Conservation (phyloP, 148 eudicot species). For the Chenopodium suecicum region DNA sequence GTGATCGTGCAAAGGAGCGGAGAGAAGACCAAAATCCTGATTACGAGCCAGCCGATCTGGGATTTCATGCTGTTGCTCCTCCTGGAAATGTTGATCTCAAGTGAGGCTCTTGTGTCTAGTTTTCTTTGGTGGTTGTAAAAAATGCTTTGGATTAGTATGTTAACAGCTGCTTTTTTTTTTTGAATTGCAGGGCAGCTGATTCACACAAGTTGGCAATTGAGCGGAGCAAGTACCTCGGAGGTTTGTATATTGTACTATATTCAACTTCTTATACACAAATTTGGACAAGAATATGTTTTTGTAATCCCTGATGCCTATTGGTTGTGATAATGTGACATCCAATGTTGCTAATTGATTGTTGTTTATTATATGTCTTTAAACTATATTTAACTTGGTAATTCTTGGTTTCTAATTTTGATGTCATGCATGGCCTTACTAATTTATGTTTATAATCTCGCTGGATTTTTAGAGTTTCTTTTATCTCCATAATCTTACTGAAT, state of each 20-base stretch:
- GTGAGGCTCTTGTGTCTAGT: slow-evolving; percentile 35
- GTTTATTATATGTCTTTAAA: neutral
- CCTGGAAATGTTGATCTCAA: slow-evolving; percentile 77
- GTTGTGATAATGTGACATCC: neutral
- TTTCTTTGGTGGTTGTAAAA: neutral
- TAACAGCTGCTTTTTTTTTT: neutral
- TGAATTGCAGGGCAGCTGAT: slow-evolving; percentile 63
- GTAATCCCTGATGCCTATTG: neutral
- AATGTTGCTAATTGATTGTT: neutral
- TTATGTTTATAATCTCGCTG: neutral
- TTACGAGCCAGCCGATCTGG: slow-evolving; percentile 78
- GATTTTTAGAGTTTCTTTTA: neutral
- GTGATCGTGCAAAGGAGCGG: slow-evolving; percentile 95
- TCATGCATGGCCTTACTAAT: neutral
- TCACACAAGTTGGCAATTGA: slow-evolving; percentile 90
- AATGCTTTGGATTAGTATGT: neutral
- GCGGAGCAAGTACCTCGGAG: slow-evolving; percentile 99
- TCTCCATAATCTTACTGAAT: neutral
- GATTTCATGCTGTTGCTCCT: slow-evolving; percentile 97
- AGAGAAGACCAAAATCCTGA: slow-evolving; percentile 98
- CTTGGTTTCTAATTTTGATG: neutral
- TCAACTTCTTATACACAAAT: neutral
- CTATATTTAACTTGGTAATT: neutral
- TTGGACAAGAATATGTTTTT: neutral
- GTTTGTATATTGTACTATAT: slow-evolving; percentile 34